Conservation (phyloP, 1,284 basidiomycete genomes). For the Cutaneotrichosporon sp. region DNA sequence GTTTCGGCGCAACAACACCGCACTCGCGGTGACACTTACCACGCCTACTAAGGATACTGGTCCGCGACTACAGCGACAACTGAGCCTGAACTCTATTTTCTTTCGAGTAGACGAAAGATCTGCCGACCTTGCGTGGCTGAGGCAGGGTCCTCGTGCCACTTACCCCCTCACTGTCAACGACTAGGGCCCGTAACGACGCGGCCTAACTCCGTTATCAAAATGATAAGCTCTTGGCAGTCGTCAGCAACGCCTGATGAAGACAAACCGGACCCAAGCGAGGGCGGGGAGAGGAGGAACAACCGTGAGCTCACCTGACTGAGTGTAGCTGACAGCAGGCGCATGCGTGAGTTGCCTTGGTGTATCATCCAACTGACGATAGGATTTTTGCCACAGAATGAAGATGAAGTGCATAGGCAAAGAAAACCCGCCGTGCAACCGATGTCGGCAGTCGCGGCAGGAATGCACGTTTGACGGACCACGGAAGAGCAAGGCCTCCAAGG, state of each 20-base stretch:
- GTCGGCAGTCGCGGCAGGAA: conserved; percentile 59
- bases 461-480: conserved; percentile 89
- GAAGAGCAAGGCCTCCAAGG: conserved; percentile 61
- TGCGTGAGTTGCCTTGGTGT: too few relatives aligned
- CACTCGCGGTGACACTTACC: too few relatives aligned
- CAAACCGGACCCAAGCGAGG: neutral
- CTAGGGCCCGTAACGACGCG: too few relatives aligned
- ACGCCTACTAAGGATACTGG: too few relatives aligned
- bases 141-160: too few relatives aligned
- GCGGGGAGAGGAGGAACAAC: neutral
- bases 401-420: conserved; percentile 66
- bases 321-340: conserved; percentile 1
- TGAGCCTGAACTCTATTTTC: too few relatives aligned
- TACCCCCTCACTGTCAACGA: too few relatives aligned
- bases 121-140: too few relatives aligned
- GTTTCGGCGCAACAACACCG: too few relatives aligned
- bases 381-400: conserved; percentile 36
- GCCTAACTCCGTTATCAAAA: neutral
- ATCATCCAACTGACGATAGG: conserved; percentile 2
- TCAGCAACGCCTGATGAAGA: neutral
- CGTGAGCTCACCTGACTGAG: neutral
- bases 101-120: too few relatives aligned
- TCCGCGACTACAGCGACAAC: too few relatives aligned
- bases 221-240: neutral
- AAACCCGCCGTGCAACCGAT: conserved; percentile 54